Percentiles rank a stretch among this genome's conserved stretches.
Conservation (phyloP, 306 rosid genomes). For the Mucuna pruriens region DNA sequence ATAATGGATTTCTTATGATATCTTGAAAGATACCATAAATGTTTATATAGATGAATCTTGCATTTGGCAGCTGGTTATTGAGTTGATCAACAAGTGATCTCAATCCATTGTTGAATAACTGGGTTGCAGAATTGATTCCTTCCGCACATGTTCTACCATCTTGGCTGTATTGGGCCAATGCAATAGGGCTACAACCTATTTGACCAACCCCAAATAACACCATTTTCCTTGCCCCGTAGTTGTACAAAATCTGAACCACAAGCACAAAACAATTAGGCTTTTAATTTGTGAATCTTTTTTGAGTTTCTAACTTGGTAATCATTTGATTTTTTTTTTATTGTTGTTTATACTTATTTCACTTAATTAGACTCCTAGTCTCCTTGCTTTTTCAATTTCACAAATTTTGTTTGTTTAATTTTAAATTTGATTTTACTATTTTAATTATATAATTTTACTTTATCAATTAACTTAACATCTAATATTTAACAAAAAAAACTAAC, state of each 20-base stretch:
- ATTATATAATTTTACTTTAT: too few relatives aligned
- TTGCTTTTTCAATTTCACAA: too few relatives aligned
- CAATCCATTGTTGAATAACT: conserved; percentile 71
- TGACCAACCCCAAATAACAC: conserved; percentile 91
- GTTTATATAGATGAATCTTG: conserved; percentile 68
- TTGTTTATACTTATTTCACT: background rate
- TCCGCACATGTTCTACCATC: conserved; percentile 81
- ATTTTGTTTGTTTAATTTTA: too few relatives aligned
- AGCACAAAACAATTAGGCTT: background rate
- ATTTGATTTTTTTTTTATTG: background rate
- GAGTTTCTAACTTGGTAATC: background rate
- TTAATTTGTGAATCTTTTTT: background rate
- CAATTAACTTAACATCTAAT: too few relatives aligned
- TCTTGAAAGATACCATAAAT: conserved; percentile 81
- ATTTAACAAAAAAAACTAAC: too few relatives aligned
- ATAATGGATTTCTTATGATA: conserved; percentile 61
- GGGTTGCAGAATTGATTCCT: conserved; percentile 80
- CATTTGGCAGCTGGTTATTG: conserved; percentile 68
- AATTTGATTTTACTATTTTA: too few relatives aligned
- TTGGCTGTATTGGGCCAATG: conserved; percentile 78
- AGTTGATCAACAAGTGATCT: conserved; percentile 67
- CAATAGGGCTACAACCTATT: conserved; percentile 88
- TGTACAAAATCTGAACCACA: conserved; percentile 61
- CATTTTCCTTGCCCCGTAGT: conserved; percentile 87
- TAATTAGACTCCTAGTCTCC: too few relatives aligned